phyloP scores from a whole-genome alignment of 139 green algal species.

The Micractinium sp. region DNA sequence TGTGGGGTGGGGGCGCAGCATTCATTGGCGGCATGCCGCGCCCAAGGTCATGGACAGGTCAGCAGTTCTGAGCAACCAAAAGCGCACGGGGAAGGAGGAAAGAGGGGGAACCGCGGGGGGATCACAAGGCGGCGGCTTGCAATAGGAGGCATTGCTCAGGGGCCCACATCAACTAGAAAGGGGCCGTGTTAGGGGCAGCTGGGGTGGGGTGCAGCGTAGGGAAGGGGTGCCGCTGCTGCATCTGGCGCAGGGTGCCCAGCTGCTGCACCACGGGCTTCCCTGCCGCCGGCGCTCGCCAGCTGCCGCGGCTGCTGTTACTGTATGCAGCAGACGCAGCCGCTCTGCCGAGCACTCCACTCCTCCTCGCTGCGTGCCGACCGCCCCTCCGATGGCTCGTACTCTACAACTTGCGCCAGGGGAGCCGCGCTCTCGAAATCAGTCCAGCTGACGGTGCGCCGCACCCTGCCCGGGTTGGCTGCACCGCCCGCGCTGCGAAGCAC shows the following conservation, averaged over 20 bases:
- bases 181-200: no score
- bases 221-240: no score
- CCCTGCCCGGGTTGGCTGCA: not conserved
- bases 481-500: constrained; percentile 2
- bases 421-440: constrained; percentile 1
- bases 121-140: no score
- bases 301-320: not conserved
- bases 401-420: constrained; percentile 17
- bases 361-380: constrained; percentile 16
- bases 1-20: not conserved
- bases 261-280: no score
- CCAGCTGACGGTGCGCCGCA: constrained; percentile 27
- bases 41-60: not conserved
- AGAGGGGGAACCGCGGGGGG: not conserved
- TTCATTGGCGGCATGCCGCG: not conserved
- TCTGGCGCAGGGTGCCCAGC: no score
- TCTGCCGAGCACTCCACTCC: not conserved
- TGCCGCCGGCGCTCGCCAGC: no score
- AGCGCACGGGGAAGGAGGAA: not conserved
- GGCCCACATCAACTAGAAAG: no score
- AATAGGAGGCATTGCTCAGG: no score
- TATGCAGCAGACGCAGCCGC: constrained; percentile 18
- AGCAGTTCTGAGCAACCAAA: not conserved
- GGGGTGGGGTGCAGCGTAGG: no score
- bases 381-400: not conserved